Conservation (phyloP, 2,329 filamentous ascomycete genomes). For the Ceratocystis destructans region DNA sequence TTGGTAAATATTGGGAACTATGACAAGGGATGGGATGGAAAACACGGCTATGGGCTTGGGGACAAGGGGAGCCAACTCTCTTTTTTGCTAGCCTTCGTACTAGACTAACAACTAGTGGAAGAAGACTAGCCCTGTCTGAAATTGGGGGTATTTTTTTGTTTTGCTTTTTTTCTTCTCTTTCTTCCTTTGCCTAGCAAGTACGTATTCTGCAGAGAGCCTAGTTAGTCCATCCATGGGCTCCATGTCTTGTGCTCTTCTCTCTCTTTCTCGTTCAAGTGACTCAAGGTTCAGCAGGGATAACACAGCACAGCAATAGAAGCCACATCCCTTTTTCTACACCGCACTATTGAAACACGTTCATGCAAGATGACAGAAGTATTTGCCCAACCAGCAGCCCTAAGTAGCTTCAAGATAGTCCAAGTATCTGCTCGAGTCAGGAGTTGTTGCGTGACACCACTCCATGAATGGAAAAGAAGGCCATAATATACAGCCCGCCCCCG, state of each 20-base stretch:
- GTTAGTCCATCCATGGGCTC: background rate
- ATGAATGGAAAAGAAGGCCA: background rate
- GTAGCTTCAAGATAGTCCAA: no score
- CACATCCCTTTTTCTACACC: background rate
- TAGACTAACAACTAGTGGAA: background rate
- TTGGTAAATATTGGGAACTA: background rate
- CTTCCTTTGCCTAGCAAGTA: background rate
- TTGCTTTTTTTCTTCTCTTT: background rate
- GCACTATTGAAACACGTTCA: slow-evolving; percentile 4
- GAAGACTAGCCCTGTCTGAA: background rate
- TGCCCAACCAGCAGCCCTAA: background rate
- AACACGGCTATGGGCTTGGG: background rate
- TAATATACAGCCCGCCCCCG: background rate
- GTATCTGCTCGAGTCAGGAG: background rate
- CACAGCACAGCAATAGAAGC: background rate
- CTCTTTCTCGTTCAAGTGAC: background rate
- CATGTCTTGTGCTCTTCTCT: background rate
- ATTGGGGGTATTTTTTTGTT: background rate
- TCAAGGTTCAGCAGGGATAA: background rate
- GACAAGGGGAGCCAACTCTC: background rate
- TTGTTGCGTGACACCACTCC: background rate
- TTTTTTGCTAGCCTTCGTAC: background rate
- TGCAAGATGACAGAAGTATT: background rate
- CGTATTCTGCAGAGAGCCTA: background rate
- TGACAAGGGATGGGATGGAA: background rate